These are phyloP conservation scores for Sporothrix curviconia DNA, from an alignment of 2,329 filamentous ascomycete species.

Conservation along the genomic window DNA sequence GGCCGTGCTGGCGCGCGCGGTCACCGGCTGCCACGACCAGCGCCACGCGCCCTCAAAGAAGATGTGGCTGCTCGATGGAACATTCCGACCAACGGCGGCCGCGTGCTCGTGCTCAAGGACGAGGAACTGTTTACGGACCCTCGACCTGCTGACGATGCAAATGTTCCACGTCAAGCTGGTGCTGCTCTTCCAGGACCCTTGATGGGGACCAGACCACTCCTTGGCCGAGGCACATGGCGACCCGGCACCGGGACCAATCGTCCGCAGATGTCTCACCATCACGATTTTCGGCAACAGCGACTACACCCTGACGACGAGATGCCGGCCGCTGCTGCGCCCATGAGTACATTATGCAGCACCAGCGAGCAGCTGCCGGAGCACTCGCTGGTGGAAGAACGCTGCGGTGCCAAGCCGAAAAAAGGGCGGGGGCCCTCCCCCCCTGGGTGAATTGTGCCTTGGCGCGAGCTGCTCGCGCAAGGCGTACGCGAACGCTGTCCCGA, in stretches of 20 bases:
- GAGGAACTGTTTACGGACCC: conserved; percentile 47
- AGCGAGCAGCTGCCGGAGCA: background rate
- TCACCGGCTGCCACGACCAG: conserved; percentile 44
- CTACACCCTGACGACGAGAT: background rate
- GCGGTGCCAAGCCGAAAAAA: too few relatives aligned
- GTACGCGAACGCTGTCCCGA: too few relatives aligned
- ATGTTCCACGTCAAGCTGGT: conserved; percentile 66
- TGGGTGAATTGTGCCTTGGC: background rate
- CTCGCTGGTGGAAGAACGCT: too few relatives aligned
- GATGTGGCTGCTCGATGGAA: conserved; percentile 70
- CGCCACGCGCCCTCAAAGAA: conserved; percentile 46
- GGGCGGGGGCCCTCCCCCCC: background rate
- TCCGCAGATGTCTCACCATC: too few relatives aligned
- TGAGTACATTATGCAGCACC: background rate
- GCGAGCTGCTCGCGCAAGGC: background rate
- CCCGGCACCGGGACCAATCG: background rate
- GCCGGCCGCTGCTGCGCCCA: background rate
- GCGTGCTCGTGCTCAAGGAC: conserved; percentile 48
- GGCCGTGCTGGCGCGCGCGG: conserved; percentile 53
- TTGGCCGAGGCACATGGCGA: background rate
- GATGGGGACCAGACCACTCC: conserved; percentile 44
- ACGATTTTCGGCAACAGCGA: too few relatives aligned
- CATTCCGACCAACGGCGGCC: conserved; percentile 48
- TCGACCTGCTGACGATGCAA: conserved; percentile 55
- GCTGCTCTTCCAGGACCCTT: conserved; percentile 61